A percentile compares a stretch with the other conserved stretches of the same genome.
Evolutionary conservation across 2,329 filamentous ascomycete species (phyloP).

Genomic region (Fusarium sp.): DNA sequence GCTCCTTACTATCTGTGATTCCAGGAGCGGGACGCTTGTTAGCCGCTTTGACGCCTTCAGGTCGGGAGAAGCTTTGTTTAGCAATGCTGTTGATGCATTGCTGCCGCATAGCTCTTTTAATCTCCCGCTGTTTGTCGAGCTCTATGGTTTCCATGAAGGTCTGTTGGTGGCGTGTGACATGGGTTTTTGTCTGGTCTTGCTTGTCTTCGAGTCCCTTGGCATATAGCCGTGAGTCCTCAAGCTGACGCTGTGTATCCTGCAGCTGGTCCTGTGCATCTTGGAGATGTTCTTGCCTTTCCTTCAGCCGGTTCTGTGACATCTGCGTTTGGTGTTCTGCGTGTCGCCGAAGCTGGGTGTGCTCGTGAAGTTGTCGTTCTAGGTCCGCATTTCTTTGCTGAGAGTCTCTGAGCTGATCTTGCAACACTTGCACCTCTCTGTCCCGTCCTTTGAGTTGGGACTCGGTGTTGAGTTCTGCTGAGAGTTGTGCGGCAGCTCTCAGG

Average conservation of each 20-base stretch:
- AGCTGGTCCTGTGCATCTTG: no score
- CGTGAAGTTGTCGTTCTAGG: no score
- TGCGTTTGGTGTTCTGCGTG: fast-evolving
- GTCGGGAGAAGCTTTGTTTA: fast-evolving
- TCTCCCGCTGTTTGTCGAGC: fast-evolving
- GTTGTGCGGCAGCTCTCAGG: background rate
- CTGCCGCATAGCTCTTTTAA: fast-evolving
- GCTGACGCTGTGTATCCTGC: background rate
- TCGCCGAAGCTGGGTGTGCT: fast-evolving
- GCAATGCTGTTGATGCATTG: fast-evolving
- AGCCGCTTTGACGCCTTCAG: fast-evolving
- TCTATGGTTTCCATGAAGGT: fast-evolving
- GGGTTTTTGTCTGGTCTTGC: no score
- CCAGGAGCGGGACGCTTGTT: background rate
- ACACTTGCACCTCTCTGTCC: no score
- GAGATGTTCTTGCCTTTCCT: fast-evolving
- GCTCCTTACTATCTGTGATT: fast-evolving
- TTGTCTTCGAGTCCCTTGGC: background rate
- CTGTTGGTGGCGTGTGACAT: fast-evolving
- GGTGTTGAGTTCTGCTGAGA: no score
- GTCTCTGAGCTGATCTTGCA: background rate
- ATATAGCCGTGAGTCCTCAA: background rate
- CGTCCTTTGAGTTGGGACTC: no score
- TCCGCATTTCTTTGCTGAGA: background rate
- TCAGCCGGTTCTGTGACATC: background rate